Percentiles rank a stretch among this genome's conserved stretches.
phyloP scores from a whole-genome alignment of 1,284 basidiomycete species.

The Marasmius oreades region DNA sequence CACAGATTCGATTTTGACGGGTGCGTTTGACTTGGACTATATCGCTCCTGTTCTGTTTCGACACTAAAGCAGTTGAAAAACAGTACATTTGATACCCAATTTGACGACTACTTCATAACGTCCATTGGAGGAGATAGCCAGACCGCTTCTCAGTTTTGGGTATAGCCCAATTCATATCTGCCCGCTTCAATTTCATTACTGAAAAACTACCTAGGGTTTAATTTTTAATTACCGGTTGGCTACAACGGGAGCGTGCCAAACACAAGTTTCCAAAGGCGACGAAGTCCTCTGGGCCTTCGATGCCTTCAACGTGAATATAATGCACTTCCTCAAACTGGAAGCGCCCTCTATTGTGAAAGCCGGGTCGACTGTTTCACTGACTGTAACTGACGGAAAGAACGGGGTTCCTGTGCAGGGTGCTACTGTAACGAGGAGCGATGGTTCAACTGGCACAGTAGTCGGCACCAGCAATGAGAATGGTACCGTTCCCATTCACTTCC shows the following conservation, averaged over 20 bases:
- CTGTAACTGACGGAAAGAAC: constrained; percentile 29
- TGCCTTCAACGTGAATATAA: constrained; percentile 25
- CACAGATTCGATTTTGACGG: constrained; percentile 30
- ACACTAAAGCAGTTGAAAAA: background rate
- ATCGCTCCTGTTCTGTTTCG: background rate
- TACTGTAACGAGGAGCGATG: constrained; percentile 19
- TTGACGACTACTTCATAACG: constrained; percentile 34
- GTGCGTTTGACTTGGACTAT: constrained; percentile 18
- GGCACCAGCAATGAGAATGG: constrained; percentile 24
- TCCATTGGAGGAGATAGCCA: constrained; percentile 26
- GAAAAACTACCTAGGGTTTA: constrained; percentile 11
- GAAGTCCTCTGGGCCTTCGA: constrained; percentile 32
- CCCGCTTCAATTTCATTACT: no score
- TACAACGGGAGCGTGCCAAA: constrained; percentile 33
- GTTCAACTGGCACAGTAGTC: background rate
- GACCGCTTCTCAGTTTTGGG: constrained; percentile 30
- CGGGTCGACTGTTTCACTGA: constrained; percentile 22
- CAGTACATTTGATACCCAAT: constrained; percentile 27
- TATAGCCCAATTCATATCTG: background rate
- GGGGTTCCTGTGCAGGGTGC: constrained; percentile 28
- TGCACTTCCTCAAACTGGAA: constrained; percentile 26
- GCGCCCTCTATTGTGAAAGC: constrained; percentile 22
- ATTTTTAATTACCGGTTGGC: constrained; percentile 28
- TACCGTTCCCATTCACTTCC: constrained; percentile 26
- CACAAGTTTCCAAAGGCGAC: constrained; percentile 24